Percentiles rank a stretch among this genome's conserved stretches.
phyloP scores from a whole-genome alignment of 495 filamentous ascomycete genomes.

The Apodospora peruviana region DNA sequence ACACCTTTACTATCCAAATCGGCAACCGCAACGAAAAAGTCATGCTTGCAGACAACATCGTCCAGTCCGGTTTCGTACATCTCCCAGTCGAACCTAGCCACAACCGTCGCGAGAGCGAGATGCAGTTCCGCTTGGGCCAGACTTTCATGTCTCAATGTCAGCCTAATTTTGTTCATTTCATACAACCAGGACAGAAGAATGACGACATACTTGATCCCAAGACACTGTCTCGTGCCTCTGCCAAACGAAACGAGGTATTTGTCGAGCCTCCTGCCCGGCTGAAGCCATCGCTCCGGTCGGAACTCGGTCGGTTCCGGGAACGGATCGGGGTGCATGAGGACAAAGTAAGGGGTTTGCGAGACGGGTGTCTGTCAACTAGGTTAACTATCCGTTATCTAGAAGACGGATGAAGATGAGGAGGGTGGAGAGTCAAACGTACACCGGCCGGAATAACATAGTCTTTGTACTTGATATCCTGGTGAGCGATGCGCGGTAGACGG shows the following conservation, averaged over 20 bases:
- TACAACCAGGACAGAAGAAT: not conserved
- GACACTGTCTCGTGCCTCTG: slow-evolving; percentile 41
- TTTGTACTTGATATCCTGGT: slow-evolving; percentile 23
- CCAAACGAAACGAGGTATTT: slow-evolving; percentile 45
- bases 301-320: slow-evolving; percentile 46
- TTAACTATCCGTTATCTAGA: too few species aligned
- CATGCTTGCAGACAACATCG: slow-evolving; percentile 13
- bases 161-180: not conserved
- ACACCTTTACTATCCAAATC: slow-evolving; percentile 14
- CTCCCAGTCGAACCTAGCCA: slow-evolving; percentile 12
- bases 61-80: slow-evolving; percentile 13
- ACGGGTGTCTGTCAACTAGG: slow-evolving; percentile 17
- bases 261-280: slow-evolving; percentile 30
- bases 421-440: slow-evolving; percentile 6
- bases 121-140: slow-evolving; percentile 20
- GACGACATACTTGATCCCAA: slow-evolving; percentile 41
- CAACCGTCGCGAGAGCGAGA: slow-evolving; percentile 6
- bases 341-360: slow-evolving; percentile 20
- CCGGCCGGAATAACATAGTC: slow-evolving; percentile 20
- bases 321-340: slow-evolving; percentile 34
- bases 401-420: not conserved
- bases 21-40: slow-evolving; percentile 11
- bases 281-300: slow-evolving; percentile 47
- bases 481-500: slow-evolving; percentile 34
- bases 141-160: slow-evolving; percentile 8